Percentiles rank a stretch among this genome's conserved stretches.
Conservation (phyloP, 1,284 basidiomycete species). For the Heterobasidion parviporum region DNA sequence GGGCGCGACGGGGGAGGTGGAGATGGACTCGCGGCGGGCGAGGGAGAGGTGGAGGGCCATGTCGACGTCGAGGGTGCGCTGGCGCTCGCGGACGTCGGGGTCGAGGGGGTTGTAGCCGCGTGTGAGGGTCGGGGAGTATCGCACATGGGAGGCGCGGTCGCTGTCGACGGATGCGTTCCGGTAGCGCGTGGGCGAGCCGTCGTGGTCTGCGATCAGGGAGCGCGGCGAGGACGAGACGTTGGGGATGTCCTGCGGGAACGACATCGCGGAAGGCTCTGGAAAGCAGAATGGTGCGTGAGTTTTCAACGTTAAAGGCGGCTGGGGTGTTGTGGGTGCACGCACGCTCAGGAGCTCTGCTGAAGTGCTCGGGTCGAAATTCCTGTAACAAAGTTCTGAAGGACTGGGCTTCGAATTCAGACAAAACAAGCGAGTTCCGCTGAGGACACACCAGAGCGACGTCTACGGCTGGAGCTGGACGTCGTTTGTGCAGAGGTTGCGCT, state of each 20-base stretch:
- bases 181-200: conserved; percentile 6
- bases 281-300: neutral
- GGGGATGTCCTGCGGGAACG: conserved; percentile 1
- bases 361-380: too few species aligned
- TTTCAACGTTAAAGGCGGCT: too few species aligned
- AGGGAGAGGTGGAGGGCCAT: conserved; percentile 78
- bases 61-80: conserved; percentile 80
- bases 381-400: too few species aligned
- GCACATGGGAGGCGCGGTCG: conserved; percentile 33
- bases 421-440: too few species aligned
- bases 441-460: too few species aligned
- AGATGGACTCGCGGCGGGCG: conserved; percentile 61
- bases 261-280: neutral
- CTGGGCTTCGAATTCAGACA: too few species aligned
- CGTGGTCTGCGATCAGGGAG: neutral
- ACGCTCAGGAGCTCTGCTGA: too few species aligned
- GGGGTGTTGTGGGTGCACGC: too few species aligned
- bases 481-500: too few species aligned
- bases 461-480: too few species aligned
- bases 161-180: conserved; percentile 30
- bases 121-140: conserved; percentile 55
- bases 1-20: conserved; percentile 21
- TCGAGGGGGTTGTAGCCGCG: conserved; percentile 61
- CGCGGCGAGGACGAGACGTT: conserved; percentile 7
- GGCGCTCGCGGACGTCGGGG: conserved; percentile 64